phyloP scores from a whole-genome alignment of 2,329 filamentous ascomycete species.

The Cercospora nicotianae region DNA sequence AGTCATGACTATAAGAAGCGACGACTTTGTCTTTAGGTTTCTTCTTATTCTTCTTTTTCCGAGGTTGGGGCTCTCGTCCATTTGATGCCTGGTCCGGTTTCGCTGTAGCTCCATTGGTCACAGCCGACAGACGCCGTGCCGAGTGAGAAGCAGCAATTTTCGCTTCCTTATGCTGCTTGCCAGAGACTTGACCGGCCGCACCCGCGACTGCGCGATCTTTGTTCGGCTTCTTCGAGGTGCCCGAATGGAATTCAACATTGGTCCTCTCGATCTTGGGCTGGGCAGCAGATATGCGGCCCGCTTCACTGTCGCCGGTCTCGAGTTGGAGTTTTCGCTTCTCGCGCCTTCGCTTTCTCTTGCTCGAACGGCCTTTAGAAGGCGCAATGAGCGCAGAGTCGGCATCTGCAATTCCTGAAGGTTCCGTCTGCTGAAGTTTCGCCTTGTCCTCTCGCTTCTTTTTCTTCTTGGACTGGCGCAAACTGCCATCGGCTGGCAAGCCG shows the following conservation, averaged over 20 bases:
- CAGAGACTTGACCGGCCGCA: background rate
- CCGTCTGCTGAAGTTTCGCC: background rate
- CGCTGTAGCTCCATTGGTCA: background rate
- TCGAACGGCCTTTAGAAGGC: background rate
- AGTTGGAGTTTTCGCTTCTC: background rate
- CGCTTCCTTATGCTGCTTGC: background rate
- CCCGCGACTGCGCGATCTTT: background rate
- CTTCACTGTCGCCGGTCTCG: background rate
- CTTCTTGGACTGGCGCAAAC: background rate
- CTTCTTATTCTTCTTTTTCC: background rate
- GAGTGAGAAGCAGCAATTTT: background rate
- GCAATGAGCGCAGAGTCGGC: background rate
- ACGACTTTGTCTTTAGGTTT: background rate
- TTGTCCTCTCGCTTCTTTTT: background rate
- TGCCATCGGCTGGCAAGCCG: background rate
- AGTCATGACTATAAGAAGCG: background rate
- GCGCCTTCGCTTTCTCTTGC: background rate
- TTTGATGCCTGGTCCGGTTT: no score
- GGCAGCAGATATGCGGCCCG: background rate
- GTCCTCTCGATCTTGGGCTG: background rate
- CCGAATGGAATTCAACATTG: background rate
- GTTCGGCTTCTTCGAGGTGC: background rate
- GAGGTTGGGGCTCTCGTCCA: no score
- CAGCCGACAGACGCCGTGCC: background rate
- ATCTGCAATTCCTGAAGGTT: background rate